Evolutionary conservation across 2,329 filamentous ascomycete genomes (phyloP).

Genomic region (Paecilomyces sp.): DNA sequence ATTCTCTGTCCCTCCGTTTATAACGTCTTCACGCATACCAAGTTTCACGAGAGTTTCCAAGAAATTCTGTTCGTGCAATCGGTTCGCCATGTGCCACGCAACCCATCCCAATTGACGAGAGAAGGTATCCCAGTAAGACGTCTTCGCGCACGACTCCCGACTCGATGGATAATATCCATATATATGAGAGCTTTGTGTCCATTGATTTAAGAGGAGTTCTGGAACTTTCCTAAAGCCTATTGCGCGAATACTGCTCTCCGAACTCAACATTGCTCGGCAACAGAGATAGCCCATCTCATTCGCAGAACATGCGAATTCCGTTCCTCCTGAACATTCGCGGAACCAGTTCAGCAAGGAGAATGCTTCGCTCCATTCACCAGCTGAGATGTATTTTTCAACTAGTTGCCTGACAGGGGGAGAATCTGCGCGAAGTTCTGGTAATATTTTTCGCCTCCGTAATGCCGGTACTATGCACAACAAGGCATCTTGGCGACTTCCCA

Average conservation of each 20-base stretch:
- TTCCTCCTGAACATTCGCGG: conserved; percentile 14
- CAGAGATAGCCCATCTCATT: conserved; percentile 20
- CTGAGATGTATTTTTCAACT: conserved; percentile 1
- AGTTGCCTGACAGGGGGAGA: conserved; percentile 5
- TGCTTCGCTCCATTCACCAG: conserved; percentile 13
- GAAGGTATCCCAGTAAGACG: conserved; percentile 11
- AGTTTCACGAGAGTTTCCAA: too few relatives aligned
- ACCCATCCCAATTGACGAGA: conserved; percentile 18
- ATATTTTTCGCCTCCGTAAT: conserved; percentile 7
- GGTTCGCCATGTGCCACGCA: too few relatives aligned
- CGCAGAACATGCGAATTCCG: conserved; percentile 16
- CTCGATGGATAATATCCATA: not conserved
- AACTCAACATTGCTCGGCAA: conserved; percentile 14
- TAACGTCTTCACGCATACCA: too few relatives aligned
- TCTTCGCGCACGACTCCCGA: conserved; percentile 6
- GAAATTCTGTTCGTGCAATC: too few relatives aligned
- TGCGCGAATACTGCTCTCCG: conserved; percentile 1
- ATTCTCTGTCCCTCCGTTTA: too few relatives aligned
- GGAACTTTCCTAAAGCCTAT: conserved; percentile 5
- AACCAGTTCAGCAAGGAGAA: conserved; percentile 18
- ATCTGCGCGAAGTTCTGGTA: conserved; percentile 18
- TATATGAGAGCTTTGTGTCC: not conserved
- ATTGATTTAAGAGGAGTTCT: too few relatives aligned
- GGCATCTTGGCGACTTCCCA: conserved; percentile 25
- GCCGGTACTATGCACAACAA: conserved; percentile 24